A percentile compares a stretch with the other conserved stretches of the same genome.
These are phyloP conservation scores for Podospora didyma DNA, from an alignment of 495 filamentous ascomycete genomes.

Conservation along the genomic window DNA sequence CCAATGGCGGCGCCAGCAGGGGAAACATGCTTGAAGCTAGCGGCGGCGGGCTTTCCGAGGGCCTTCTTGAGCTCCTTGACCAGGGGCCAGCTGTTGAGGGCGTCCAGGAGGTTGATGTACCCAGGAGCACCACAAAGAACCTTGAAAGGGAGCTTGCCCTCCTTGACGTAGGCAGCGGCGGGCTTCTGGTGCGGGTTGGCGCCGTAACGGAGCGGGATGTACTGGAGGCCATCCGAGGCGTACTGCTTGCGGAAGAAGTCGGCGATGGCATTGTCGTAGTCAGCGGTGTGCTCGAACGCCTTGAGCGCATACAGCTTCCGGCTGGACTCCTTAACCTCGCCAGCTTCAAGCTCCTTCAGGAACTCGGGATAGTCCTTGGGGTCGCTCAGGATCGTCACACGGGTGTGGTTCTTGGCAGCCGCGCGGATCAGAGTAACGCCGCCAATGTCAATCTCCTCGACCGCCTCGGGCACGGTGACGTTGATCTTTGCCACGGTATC, in stretches of 20 bases:
- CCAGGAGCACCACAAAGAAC: constrained; percentile 89
- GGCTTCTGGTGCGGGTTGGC: constrained; percentile 98
- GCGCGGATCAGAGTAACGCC: constrained; percentile 95
- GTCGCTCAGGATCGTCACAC: constrained; percentile 93
- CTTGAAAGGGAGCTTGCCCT: constrained; percentile 84
- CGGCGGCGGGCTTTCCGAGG: constrained; percentile 83
- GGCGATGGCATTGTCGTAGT: constrained; percentile 91
- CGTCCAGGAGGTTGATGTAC: constrained; percentile 95
- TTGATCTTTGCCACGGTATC: constrained; percentile 95
- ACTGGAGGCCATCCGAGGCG: constrained; percentile 75
- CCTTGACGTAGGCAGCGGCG: constrained; percentile 72
- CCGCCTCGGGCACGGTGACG: constrained; percentile 91
- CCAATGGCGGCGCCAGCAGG: constrained; percentile 95
- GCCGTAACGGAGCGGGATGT: constrained; percentile 86
- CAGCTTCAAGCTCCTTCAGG: constrained; percentile 80
- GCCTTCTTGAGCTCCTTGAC: constrained; percentile 94
- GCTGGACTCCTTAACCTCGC: constrained; percentile 77
- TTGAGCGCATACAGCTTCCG: constrained; percentile 88
- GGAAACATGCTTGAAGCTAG: constrained; percentile 98
- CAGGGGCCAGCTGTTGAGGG: constrained; percentile 91
- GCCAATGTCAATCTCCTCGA: constrained; percentile 98
- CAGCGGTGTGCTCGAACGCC: constrained; percentile 97
- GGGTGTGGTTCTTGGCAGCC: constrained; percentile 93
- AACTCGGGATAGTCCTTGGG: constrained; percentile 91
- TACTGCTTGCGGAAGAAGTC: constrained; percentile 98